These are phyloP conservation scores for Colletotrichum cuscutae DNA, from an alignment of 2,329 filamentous ascomycete genomes.

Conservation along the genomic window DNA sequence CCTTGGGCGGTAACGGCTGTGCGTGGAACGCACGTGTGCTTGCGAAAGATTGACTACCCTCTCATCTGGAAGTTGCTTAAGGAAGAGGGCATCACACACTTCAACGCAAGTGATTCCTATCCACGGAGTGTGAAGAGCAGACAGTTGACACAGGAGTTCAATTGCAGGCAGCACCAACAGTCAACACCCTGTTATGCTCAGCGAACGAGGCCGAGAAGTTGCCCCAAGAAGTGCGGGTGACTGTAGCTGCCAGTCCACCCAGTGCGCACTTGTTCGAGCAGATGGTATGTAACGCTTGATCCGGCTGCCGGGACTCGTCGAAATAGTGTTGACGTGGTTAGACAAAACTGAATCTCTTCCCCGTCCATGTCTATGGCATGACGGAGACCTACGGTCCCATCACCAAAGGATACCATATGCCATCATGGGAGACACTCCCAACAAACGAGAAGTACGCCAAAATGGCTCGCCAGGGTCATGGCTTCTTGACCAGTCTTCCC, in stretches of 20 bases:
- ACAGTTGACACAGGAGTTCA: neutral
- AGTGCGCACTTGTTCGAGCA: constrained; percentile 91
- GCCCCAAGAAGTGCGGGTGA: constrained; percentile 80
- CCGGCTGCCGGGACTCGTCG: neutral
- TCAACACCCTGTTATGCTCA: constrained; percentile 92
- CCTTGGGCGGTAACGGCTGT: constrained; percentile 95
- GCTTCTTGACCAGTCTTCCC: constrained; percentile 85
- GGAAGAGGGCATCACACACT: constrained; percentile 89
- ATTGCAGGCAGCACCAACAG: constrained; percentile 61
- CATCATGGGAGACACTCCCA: constrained; percentile 82
- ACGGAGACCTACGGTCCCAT: constrained; percentile 95
- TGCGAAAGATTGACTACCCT: constrained; percentile 94
- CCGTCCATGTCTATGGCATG: constrained; percentile 92
- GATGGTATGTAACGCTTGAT: constrained; percentile 69
- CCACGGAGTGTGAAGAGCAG: too few species aligned
- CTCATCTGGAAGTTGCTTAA: constrained; percentile 92
- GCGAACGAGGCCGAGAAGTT: constrained; percentile 79
- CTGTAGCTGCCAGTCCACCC: constrained; percentile 91
- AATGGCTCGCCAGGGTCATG: constrained; percentile 96
- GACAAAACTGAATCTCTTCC: constrained; percentile 79
- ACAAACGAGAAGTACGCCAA: constrained; percentile 81
- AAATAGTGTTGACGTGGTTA: constrained; percentile 35
- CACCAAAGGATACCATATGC: constrained; percentile 91
- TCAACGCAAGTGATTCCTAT: constrained; percentile 90
- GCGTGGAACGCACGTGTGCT: constrained; percentile 79